Evolutionary conservation across 805 yeast species (phyloP).

Genomic region (Blastobotrys terrestris): DNA sequence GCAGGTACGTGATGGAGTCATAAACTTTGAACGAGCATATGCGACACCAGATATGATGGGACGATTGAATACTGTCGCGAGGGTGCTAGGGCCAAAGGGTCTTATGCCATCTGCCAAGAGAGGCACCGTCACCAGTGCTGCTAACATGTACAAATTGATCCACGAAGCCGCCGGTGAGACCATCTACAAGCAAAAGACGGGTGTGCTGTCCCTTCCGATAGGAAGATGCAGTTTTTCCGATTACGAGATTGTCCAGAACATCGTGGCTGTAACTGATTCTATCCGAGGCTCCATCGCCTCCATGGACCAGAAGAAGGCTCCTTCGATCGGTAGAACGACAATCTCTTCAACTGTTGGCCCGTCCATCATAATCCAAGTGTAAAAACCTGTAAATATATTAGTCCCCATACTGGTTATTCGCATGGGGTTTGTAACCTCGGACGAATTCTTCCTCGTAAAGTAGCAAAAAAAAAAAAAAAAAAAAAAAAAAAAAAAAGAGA

Average conservation of each 20-base stretch:
- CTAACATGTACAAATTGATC: conserved; percentile 49
- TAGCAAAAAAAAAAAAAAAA: background rate
- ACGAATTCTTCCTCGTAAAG: background rate
- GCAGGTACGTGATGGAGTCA: conserved; percentile 45
- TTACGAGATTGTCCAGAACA: conserved; percentile 63
- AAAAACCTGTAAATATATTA: conserved; percentile 2
- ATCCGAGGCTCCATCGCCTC: conserved; percentile 46
- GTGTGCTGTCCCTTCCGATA: conserved; percentile 55
- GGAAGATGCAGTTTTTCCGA: conserved; percentile 78
- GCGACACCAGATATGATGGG: conserved; percentile 78
- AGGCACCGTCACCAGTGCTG: conserved; percentile 67
- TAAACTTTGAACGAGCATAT: conserved; percentile 66
- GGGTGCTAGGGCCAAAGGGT: conserved; percentile 80
- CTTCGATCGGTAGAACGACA: conserved; percentile 61
- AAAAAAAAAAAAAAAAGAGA: too few relatives aligned
- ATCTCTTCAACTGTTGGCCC: conserved; percentile 75
- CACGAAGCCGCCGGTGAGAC: conserved; percentile 55
- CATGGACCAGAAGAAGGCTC: conserved; percentile 63
- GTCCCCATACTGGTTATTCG: background rate
- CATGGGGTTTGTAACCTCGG: background rate
- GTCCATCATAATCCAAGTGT: conserved; percentile 55
- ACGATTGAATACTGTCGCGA: conserved; percentile 62
- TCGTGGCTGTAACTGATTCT: conserved; percentile 59
- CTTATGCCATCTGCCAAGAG: conserved; percentile 81
- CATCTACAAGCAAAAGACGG: conserved; percentile 67